phyloP scores from a whole-genome alignment of 1,284 basidiomycete species.

The Cryptococcus wingfieldii region DNA sequence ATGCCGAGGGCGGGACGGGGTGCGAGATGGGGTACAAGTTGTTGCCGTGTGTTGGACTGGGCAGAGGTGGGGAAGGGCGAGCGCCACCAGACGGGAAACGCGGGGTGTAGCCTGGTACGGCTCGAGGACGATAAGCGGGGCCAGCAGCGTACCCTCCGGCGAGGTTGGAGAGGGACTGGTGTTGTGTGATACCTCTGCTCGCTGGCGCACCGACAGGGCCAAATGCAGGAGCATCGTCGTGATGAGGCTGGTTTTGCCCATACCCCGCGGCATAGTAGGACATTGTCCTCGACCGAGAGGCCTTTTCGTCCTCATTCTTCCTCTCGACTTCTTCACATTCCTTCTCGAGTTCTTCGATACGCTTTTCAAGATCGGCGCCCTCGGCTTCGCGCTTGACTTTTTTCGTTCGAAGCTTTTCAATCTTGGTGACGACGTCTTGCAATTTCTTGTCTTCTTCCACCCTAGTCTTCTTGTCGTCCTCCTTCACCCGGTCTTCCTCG shows the following conservation, averaged over 20 bases:
- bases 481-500: constrained; percentile 37
- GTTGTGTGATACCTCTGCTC: constrained; percentile 20
- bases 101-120: constrained; percentile 28
- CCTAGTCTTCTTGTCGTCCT: constrained; percentile 35
- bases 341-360: constrained; percentile 42
- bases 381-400: constrained; percentile 51
- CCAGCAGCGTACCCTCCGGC: constrained; percentile 21
- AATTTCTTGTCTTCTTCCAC: constrained; percentile 44
- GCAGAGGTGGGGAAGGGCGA: constrained; percentile 8
- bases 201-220: background rate
- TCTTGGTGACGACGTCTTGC: constrained; percentile 56
- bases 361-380: constrained; percentile 37
- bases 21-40: constrained; percentile 23
- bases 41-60: constrained; percentile 22
- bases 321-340: constrained; percentile 33
- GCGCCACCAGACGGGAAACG: constrained; percentile 36
- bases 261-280: constrained; percentile 14
- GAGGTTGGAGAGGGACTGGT: constrained; percentile 28
- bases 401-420: constrained; percentile 66
- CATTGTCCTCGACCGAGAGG: constrained; percentile 4
- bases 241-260: constrained; percentile 12
- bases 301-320: constrained; percentile 12
- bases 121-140: constrained; percentile 29
- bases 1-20: constrained; percentile 15
- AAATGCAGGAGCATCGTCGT: constrained; percentile 3